phyloP scores from a whole-genome alignment of 1,139 yeast species.

The Saccharomyces hybrid region DNA sequence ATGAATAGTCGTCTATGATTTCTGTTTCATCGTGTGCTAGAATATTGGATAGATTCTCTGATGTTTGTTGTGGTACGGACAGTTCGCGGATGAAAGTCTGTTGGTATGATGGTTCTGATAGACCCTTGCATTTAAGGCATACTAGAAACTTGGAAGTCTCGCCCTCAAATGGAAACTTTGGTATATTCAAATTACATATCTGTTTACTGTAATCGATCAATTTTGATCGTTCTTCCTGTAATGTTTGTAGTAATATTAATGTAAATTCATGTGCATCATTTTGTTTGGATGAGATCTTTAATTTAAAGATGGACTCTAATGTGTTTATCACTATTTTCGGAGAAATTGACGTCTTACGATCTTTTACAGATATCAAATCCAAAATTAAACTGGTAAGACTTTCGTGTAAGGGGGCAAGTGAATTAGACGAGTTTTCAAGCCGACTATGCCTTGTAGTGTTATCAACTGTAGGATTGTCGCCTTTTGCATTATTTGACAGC shows the following conservation, averaged over 20 bases:
- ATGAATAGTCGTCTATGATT: conserved; percentile 71
- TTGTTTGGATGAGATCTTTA: conserved; percentile 71
- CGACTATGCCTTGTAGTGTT: not conserved
- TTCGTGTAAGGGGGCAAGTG: conserved; percentile 6
- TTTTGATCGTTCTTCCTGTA: conserved; percentile 51
- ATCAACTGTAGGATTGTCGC: not conserved
- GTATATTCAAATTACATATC: conserved; percentile 26
- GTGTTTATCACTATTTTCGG: conserved; percentile 74
- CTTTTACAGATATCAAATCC: conserved; percentile 52
- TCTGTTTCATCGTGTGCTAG: conserved; percentile 57
- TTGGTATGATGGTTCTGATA: conserved; percentile 51
- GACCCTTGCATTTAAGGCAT: conserved; percentile 59
- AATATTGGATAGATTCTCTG: conserved; percentile 45
- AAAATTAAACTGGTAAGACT: conserved; percentile 7
- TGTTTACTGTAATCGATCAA: conserved; percentile 21
- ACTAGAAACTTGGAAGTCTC: conserved; percentile 55
- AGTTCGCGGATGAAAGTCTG: conserved; percentile 68
- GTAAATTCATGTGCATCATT: conserved; percentile 94
- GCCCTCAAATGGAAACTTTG: conserved; percentile 71
- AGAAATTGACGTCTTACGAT: conserved; percentile 46
- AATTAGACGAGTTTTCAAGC: not conserved
- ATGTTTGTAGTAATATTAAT: conserved; percentile 69
- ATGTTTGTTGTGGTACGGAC: conserved; percentile 56
- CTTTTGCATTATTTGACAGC: not conserved
- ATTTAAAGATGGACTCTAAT: conserved; percentile 68